Evolutionary conservation across 768 basidiomycete species (phyloP), one percentile per base, ranked within the genome.

Genomic region (Mycena filopes): DNA sequence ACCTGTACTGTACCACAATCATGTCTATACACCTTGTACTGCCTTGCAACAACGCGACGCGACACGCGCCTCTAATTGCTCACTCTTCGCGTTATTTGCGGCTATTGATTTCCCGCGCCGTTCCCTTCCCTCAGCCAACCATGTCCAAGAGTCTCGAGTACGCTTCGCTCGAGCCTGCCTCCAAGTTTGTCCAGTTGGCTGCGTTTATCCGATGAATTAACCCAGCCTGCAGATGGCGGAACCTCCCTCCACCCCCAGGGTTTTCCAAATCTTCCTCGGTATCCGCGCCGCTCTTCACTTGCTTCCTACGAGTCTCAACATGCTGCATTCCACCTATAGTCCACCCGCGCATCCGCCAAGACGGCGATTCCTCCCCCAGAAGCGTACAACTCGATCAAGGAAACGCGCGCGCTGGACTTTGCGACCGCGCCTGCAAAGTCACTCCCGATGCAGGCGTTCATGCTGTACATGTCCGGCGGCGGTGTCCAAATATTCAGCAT

Each of bases 391-490:
- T 76, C 79, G 25, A 81, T 95, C 64, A 94, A 94, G 74, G 86
- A 87, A 67, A 89, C 86, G 71, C 89, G 93, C 28, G 94, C 94
- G 45, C 94, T 94, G 92, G 93, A 95, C 66, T 82, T 93, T 43
- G 94, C 94, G 41, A 85, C 90, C 51, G 81, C 87, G 4, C 96
- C 96, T 1, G 94, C 93, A 36, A 98, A 98, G 78, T 88, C 89
- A 16, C 84, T 98, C 28, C 96, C 96, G 4, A 98, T 98, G 96
- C 95, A 98, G 73, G 95, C 91, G 6, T 92, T 98, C 80, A 98
- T 98, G 96, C 84, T 98, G 36, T 98, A 98, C 86, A 97, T 98
- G 93, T 96, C 95, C 23, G 96, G 96, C 38, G 91, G 94, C 15
- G 94, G 95, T 53, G 92, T 98, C 16, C 96, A 98, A 78, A 91